Evolutionary conservation across 345 rosid species (phyloP).

Genomic region (Camelina hispida): DNA sequence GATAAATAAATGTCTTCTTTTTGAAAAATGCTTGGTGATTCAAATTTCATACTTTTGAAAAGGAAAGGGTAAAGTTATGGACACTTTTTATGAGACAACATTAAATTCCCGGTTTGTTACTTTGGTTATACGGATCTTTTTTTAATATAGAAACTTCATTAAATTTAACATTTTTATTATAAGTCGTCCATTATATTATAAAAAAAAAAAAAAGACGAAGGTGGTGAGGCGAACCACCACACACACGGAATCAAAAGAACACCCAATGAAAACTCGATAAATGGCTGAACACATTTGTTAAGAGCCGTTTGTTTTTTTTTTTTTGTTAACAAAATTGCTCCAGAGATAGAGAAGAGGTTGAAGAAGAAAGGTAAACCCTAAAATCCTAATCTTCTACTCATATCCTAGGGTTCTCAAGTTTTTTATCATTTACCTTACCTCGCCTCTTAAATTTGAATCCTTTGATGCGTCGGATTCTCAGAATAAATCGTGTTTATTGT

Average conservation of each 20-base stretch:
- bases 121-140: neutral
- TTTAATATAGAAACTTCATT: neutral
- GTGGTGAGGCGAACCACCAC: slow-evolving; percentile 37
- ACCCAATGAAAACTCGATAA: slow-evolving; percentile 21
- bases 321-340: slow-evolving; percentile 17
- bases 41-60: neutral
- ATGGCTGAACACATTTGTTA: slow-evolving; percentile 16
- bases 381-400: slow-evolving; percentile 17
- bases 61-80: neutral
- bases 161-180: neutral
- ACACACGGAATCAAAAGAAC: slow-evolving; percentile 26
- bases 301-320: slow-evolving; percentile 21
- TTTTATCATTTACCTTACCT: slow-evolving; percentile 1
- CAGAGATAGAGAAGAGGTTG: slow-evolving; percentile 8
- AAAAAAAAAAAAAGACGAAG: neutral
- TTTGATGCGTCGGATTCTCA: neutral
- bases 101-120: neutral
- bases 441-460: neutral
- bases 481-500: neutral
- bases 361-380: slow-evolving; percentile 36
- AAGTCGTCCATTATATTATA: neutral
- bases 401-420: slow-evolving; percentile 22
- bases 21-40: no score
- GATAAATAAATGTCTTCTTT: neutral
- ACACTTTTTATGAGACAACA: neutral